Evolutionary conservation across 306 rosid genomes (phyloP), one percentile per base, ranked within the genome.

Genomic region (Quercus alba): DNA sequence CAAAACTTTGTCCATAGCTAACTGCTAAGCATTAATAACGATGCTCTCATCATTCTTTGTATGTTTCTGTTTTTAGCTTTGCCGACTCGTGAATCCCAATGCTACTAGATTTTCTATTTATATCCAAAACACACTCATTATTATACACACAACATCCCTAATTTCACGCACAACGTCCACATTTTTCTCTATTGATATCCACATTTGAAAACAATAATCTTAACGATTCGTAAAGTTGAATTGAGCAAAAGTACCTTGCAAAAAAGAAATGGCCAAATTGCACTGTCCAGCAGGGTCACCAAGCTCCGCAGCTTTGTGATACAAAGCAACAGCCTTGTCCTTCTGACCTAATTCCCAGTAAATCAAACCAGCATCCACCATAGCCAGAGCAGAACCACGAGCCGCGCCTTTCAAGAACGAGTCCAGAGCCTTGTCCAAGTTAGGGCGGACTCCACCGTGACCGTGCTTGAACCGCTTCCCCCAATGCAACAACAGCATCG

Each of bases 391-490:
- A 0, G 97, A 93, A 14, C 98, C 99, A 13, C 81, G 90, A 63
- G 85, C 86, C 19, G 90, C 96, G 14, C 90, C 99, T 80, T 88
- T 93, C 71, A 81, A 26, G 75, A 93, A 95, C 75, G 89, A 85
- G 15, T 90, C 86, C 2, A 93, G 88, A 2, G 99, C 98, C 85
- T 95, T 93, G 1, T 83, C 90, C 9, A 59, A 38, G 74, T 88
- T 87, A 4, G 77, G 83, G 1, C 73, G 73, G 41, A 95, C 89
- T 11, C 93, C 93, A 3, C 82, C 83, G 4, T 72, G 73, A 44
- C 97, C 98, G 73, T 95, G 99, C 89, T 95, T 93, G 88, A 90
- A 89, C 58, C 87, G 85, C 80, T 95, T 95, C 46, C 99, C 97
- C 97, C 90, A 81, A 74, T 74, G 67, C 70, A 91, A 71, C 21